A percentile compares a stretch with the other conserved stretches of the same genome.
phyloP scores from a whole-genome alignment of 1,284 basidiomycete genomes.

The Vanrija sp. region DNA sequence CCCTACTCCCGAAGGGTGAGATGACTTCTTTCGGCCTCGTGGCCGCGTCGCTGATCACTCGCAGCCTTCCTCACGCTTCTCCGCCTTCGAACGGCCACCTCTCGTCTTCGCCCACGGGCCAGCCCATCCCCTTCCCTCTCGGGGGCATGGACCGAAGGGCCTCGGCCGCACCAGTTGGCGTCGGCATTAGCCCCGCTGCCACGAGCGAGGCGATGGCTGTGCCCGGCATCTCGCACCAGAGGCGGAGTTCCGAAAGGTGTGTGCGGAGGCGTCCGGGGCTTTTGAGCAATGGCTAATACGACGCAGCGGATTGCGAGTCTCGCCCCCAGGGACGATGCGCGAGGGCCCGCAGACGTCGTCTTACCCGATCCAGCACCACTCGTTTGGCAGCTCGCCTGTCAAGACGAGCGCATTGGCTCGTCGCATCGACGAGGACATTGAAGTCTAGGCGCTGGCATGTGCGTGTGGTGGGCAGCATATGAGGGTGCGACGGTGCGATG shows the following conservation, averaged over 20 bases:
- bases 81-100: slow-evolving; percentile 38
- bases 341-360: slow-evolving; percentile 34
- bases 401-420: slow-evolving; percentile 43
- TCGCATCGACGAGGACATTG: slow-evolving; percentile 39
- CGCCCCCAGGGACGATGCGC: slow-evolving; percentile 38
- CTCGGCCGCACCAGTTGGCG: slow-evolving; percentile 27
- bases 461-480: no score
- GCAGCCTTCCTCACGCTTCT: slow-evolving; percentile 47
- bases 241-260: slow-evolving; percentile 41
- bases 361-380: slow-evolving; percentile 41
- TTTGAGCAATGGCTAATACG: neutral
- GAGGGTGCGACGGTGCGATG: no score
- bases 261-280: slow-evolving; percentile 2
- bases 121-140: slow-evolving; percentile 7
- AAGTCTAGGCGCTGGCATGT: slow-evolving; percentile 7
- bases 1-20: slow-evolving; percentile 89
- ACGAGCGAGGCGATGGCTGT: slow-evolving; percentile 38
- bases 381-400: slow-evolving; percentile 42
- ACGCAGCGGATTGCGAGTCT: slow-evolving; percentile 30
- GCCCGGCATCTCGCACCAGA: slow-evolving; percentile 25
- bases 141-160: slow-evolving; percentile 9
- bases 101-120: slow-evolving; percentile 38
- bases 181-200: slow-evolving; percentile 40
- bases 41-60: neutral
- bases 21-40: slow-evolving; percentile 11